Base-by-base conservation (phyloP, 192 early-diverging fungal genomes). In the Coemansia aciculifera region DNA sequence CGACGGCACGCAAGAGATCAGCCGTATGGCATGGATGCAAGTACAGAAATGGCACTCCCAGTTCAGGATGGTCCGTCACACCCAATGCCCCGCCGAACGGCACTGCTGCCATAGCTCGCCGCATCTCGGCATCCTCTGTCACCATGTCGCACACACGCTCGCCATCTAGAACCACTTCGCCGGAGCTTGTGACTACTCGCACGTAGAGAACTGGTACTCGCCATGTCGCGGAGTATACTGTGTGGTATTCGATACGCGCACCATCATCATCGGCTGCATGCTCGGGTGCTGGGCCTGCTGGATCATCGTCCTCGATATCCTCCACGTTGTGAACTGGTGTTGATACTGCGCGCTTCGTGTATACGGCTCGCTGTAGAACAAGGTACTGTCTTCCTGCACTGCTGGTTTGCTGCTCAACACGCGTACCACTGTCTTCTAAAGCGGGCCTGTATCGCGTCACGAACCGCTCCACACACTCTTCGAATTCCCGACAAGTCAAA, bases 81-180 rank as follows among this genome's bases (percentile, higher is more conserved):
- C 81, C 69, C 60, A 83, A 56, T n/a, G 81, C 81, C 5, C 81
- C 81, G 60, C 81, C 81, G 73, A 78, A 83, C 62, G 73, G 73
- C 60, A 83, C 81, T 0, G 72, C 76, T 1, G 31, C 56, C 56
- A 83, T 64, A 4, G 75, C 69, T 4, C 29, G 63, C 1, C 73
- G 72, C 52, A 83, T 52, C 17, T 29, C 38, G 4, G 11, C 24
- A 42, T 83, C 81, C 2, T 34, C 38, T 0, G 72, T 64, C 27
- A 83, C 56, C 56, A 69, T 12, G 13, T 63, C 42, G 21, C 37
- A 23, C 4, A 73, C 67, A 3, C 29, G 44, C n/a, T 19, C 52
- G 32, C 43, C 31, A n/a, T 77, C 73, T 42, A 74, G 32, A 1
- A 75, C 44, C 15, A 57, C 69, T 40, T 49, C 24, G 23, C 23